Conservation (phyloP, 2,329 filamentous ascomycete genomes). For the Exutisphaerella laricina region DNA sequence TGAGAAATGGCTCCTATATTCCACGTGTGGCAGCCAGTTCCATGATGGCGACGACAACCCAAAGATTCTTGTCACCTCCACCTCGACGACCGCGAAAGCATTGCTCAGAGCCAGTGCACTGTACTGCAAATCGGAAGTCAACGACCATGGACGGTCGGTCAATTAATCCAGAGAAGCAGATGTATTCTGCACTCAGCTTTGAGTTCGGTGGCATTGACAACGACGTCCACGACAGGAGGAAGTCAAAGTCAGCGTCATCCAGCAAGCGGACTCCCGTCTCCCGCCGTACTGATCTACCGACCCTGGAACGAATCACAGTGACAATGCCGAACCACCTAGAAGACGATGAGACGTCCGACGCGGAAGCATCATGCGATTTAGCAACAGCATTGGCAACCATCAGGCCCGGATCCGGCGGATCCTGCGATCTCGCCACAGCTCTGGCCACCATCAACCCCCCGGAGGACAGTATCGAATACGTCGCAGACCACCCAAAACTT, state of each 20-base stretch:
- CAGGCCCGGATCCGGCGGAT: background rate
- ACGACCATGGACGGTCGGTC: background rate
- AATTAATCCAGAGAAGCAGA: background rate
- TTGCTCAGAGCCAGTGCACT: background rate
- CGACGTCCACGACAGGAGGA: background rate
- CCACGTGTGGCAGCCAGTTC: constrained; percentile 17
- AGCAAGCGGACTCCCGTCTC: no score
- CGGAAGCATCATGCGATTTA: background rate
- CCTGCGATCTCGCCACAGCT: background rate
- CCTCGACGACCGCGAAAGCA: background rate
- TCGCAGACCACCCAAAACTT: background rate
- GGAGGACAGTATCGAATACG: background rate
- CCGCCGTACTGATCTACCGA: background rate
- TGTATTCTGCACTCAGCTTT: constrained; percentile 1
- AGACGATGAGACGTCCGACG: background rate
- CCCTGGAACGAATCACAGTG: background rate
- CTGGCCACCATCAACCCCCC: constrained; percentile 2
- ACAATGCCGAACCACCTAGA: background rate
- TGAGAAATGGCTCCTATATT: constrained; percentile 11
- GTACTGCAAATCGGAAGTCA: background rate
- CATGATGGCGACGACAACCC: constrained; percentile 15
- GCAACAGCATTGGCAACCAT: background rate
- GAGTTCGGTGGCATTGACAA: background rate
- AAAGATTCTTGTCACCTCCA: background rate
- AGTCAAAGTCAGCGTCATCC: background rate